phyloP scores from a whole-genome alignment of 495 filamentous ascomycete species.

The Neurospora sp. region DNA sequence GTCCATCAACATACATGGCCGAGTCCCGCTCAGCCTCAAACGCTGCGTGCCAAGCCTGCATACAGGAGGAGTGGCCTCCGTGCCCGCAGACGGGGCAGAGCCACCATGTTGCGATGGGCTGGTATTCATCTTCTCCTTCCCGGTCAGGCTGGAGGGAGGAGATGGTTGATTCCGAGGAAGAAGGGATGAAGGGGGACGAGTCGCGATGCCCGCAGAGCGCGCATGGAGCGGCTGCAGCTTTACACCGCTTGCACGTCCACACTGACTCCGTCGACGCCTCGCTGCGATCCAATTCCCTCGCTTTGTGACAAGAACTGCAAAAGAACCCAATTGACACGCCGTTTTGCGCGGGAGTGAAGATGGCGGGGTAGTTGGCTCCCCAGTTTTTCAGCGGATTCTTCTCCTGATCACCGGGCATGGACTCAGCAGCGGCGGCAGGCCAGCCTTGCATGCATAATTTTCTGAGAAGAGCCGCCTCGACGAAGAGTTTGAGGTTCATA shows the following conservation, averaged over 20 bases:
- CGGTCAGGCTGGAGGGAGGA: not conserved
- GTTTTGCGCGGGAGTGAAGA: conserved; percentile 48
- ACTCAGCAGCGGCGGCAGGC: conserved; percentile 22
- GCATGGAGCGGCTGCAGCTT: conserved; percentile 32
- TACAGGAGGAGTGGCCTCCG: conserved; percentile 61
- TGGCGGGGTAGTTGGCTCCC: conserved; percentile 44
- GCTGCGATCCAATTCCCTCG: conserved; percentile 39
- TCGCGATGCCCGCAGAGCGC: conserved; percentile 36
- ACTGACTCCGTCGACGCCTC: conserved; percentile 18
- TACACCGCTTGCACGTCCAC: conserved; percentile 41
- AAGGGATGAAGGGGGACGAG: conserved; percentile 11
- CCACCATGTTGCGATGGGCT: conserved; percentile 44
- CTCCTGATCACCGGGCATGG: not conserved
- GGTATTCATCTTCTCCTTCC: conserved; percentile 3
- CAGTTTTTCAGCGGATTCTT: conserved; percentile 19
- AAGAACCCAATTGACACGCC: conserved; percentile 35
- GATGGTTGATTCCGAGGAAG: not conserved
- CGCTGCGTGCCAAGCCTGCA: conserved; percentile 53
- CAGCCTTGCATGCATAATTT: conserved; percentile 49
- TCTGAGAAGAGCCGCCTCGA: conserved; percentile 59
- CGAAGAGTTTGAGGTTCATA: conserved; percentile 51
- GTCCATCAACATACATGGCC: conserved; percentile 1
- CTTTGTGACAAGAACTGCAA: conserved; percentile 43
- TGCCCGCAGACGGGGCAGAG: conserved; percentile 69
- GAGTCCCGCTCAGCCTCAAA: conserved; percentile 8